Percentiles rank a stretch among this genome's conserved stretches.
These are phyloP conservation scores for Citeromyces matritensis DNA, from an alignment of 805 yeast species.

Conservation along the genomic window DNA sequence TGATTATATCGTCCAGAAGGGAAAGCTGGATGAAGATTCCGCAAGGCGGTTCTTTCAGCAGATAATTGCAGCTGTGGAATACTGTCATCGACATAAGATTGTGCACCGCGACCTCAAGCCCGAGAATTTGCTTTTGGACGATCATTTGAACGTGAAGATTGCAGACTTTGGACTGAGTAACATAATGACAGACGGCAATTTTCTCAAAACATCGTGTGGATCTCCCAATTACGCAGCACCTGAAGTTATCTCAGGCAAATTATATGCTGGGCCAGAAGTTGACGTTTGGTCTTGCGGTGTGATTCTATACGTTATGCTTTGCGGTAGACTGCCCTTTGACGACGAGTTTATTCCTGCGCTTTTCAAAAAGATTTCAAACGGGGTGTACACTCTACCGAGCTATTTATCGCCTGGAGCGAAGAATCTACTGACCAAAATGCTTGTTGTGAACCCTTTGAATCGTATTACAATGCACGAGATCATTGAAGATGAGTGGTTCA, in stretches of 20 bases:
- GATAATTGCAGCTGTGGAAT: conserved; percentile 90
- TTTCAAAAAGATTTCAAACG: conserved; percentile 84
- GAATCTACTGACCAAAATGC: conserved; percentile 70
- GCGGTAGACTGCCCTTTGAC: conserved; percentile 92
- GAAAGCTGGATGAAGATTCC: conserved; percentile 83
- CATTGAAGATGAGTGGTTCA: conserved; percentile 91
- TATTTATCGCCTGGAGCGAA: conserved; percentile 79
- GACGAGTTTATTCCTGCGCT: conserved; percentile 92
- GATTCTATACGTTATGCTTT: conserved; percentile 85
- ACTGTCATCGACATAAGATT: conserved; percentile 91
- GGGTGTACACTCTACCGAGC: conserved; percentile 83
- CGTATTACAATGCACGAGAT: conserved; percentile 88
- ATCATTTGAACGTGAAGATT: conserved; percentile 80
- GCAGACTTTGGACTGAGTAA: conserved; percentile 93
- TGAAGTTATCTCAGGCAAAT: conserved; percentile 86
- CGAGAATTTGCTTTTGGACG: conserved; percentile 81
- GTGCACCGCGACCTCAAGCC: conserved; percentile 96
- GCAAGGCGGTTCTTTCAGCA: conserved; percentile 93
- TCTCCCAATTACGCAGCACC: conserved; percentile 98
- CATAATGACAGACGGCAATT: conserved; percentile 96
- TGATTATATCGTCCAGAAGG: conserved; percentile 89
- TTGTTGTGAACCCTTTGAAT: conserved; percentile 87
- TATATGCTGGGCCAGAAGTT: conserved; percentile 96
- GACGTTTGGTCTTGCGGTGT: conserved; percentile 98
- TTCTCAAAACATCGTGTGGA: conserved; percentile 88